phyloP scores from a whole-genome alignment of 148 eudicot genomes.

The Chenopodium quinoa region DNA sequence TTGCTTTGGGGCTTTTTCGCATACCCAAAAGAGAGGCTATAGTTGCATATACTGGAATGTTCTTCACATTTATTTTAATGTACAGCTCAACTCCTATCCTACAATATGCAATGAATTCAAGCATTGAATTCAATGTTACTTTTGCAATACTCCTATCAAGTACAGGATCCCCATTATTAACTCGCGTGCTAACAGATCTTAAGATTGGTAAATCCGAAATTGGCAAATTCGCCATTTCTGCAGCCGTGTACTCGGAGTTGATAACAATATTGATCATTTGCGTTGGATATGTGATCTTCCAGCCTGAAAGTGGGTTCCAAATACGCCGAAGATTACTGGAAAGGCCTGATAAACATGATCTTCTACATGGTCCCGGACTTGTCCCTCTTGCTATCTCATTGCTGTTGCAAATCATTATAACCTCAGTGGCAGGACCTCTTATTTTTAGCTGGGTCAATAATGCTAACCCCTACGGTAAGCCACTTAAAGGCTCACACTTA shows the following conservation, averaged over 20 bases:
- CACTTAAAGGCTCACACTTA: slow-evolving; percentile 80
- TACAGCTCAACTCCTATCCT: slow-evolving; percentile 38
- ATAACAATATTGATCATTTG: slow-evolving; percentile 50
- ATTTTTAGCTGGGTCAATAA: slow-evolving; percentile 67
- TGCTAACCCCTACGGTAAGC: slow-evolving; percentile 86
- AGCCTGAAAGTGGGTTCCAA: slow-evolving; percentile 28
- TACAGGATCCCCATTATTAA: slow-evolving; percentile 70
- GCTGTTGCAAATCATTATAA: slow-evolving; percentile 35
- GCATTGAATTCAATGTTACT: slow-evolving; percentile 39
- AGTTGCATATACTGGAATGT: slow-evolving; percentile 57
- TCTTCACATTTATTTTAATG: slow-evolving; percentile 57
- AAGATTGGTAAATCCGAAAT: slow-evolving; percentile 89
- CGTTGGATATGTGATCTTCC: slow-evolving; percentile 50
- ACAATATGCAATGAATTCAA: slow-evolving; percentile 19
- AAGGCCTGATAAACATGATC: slow-evolving; percentile 9
- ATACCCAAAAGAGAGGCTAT: slow-evolving; percentile 58
- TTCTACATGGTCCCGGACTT: slow-evolving; percentile 10
- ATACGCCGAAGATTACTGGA: not conserved
- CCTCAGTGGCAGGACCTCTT: slow-evolving; percentile 47
- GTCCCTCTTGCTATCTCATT: slow-evolving; percentile 31
- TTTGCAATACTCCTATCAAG: slow-evolving; percentile 61
- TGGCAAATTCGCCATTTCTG: slow-evolving; percentile 63
- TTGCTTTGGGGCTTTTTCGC: slow-evolving; percentile 61
- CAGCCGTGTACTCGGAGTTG: slow-evolving; percentile 68
- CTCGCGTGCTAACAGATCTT: slow-evolving; percentile 75